phyloP scores from a whole-genome alignment of 805 yeast species.

The Henningerozyma blattae region DNA sequence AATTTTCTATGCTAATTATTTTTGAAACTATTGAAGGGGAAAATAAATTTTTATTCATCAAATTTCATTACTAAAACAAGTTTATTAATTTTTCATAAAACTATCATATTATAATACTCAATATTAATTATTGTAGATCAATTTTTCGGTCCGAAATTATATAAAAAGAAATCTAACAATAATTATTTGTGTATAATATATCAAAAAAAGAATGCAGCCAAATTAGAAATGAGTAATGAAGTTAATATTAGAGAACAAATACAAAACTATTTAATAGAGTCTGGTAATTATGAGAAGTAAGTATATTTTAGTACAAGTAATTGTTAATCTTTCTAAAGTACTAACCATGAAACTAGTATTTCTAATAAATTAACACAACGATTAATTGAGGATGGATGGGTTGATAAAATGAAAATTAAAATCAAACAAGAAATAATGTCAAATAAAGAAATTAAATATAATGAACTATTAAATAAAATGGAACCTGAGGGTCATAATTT shows the following conservation, averaged over 20 bases:
- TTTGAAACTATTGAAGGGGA: too few relatives aligned
- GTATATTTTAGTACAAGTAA: slow-evolving; percentile 4
- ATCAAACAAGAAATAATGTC: slow-evolving; percentile 36
- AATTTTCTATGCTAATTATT: too few relatives aligned
- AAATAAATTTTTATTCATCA: too few relatives aligned
- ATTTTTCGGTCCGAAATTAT: too few relatives aligned
- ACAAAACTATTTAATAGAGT: slow-evolving; percentile 55
- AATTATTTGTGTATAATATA: too few relatives aligned
- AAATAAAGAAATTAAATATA: slow-evolving; percentile 39
- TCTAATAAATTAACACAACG: slow-evolving; percentile 49
- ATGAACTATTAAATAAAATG: slow-evolving; percentile 36
- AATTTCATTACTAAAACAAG: too few relatives aligned
- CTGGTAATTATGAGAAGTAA: slow-evolving; percentile 68
- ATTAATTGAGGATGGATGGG: slow-evolving; percentile 77
- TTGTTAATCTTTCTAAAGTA: background rate
- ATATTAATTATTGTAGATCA: too few relatives aligned
- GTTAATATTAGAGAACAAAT: slow-evolving; percentile 42
- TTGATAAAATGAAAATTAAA: slow-evolving; percentile 52
- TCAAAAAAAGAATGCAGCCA: slow-evolving; percentile 4
- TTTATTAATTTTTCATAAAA: too few relatives aligned
- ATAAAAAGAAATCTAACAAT: too few relatives aligned
- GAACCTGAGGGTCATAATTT: slow-evolving; percentile 63
- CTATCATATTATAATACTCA: too few relatives aligned
- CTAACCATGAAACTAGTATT: slow-evolving; percentile 28
- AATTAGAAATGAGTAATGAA: slow-evolving; percentile 2